Base-by-base conservation (phyloP, 805 yeast genomes). In the Metschnikowia baotianmanensis region DNA sequence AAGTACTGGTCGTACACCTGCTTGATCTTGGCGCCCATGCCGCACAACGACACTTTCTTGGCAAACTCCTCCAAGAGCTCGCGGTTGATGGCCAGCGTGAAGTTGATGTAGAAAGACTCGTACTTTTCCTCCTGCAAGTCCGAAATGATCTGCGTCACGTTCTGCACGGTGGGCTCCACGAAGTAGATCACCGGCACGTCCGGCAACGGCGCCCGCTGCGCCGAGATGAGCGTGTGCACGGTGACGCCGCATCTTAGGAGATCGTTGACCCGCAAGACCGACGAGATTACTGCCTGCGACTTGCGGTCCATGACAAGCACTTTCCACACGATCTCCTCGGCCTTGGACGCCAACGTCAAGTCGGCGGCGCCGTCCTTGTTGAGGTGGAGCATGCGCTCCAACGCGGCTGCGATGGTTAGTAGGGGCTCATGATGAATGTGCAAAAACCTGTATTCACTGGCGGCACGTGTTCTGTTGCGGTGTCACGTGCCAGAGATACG, bases 131-230 rank as follows among this genome's bases (percentile, higher is more conserved):
- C 67, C 22, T 77, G 76, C 40, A 93, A 64, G 59, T 93, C 99
- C 36, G 77, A 74, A 9, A 86, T 76, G 26, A 93, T 85, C 23
- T 65, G 57, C 22, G 76, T 66, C 30, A 93, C 71, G 58, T 93
- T 93, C 34, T 78, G 91, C 20, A 74, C 68, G 0, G 93, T 85
- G 5, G 99, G 98, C 43, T 85, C 84, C 24, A 93, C 83, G 53
- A 93, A 91, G 64, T 93, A 93, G 33, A 93, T 78, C 3, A 81
- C 98, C 0, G 98, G 97, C 11, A 91, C 98, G 55, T 93, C 99
- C 1, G 95, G 90, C 37, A 93, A 72, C 1, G 91, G 76, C n/a
- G 90, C 78, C 46, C 99, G 72, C 43, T 76, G 78, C 34, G 88
- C 72, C 40, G 72, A 71, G 40, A 91, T 79, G 36, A 85, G 64